Conservation (phyloP, 495 filamentous ascomycete genomes). For the Penicillium salamii region DNA sequence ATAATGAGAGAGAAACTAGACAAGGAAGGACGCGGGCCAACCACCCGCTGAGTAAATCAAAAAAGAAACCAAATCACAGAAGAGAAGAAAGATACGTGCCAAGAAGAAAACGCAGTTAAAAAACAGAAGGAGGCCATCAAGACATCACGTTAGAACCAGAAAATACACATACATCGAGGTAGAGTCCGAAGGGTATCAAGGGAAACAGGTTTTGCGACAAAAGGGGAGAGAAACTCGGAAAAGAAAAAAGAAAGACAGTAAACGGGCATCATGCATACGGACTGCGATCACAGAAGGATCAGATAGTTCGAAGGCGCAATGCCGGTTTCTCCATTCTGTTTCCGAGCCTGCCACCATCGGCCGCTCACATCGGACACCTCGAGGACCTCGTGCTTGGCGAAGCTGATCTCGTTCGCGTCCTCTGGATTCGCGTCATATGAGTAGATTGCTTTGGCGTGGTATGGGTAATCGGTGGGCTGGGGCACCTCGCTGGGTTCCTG, state of each 20-base stretch:
- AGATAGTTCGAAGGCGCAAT: slow-evolving; percentile 98
- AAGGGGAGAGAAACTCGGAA: slow-evolving; percentile 23
- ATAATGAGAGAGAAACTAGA: neutral
- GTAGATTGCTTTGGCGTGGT: slow-evolving; percentile 96
- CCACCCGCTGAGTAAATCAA: slow-evolving; percentile 14
- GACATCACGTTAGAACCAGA: slow-evolving; percentile 40
- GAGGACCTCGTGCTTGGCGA: slow-evolving; percentile 92
- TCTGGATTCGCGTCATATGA: slow-evolving; percentile 98
- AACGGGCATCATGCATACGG: slow-evolving; percentile 18
- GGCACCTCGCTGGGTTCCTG: slow-evolving; percentile 60
- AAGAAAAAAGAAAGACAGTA: slow-evolving; percentile 17
- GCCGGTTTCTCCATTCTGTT: slow-evolving; percentile 90
- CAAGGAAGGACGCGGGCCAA: slow-evolving; percentile 9
- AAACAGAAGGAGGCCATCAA: slow-evolving; percentile 37
- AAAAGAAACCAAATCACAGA: slow-evolving; percentile 17
- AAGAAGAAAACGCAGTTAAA: slow-evolving; percentile 16
- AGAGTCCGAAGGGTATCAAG: slow-evolving; percentile 51
- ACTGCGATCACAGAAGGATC: slow-evolving; percentile 74
- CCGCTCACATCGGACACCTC: slow-evolving; percentile 97
- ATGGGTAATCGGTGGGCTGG: slow-evolving; percentile 89
- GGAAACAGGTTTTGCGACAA: slow-evolving; percentile 32
- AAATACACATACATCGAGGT: slow-evolving; percentile 40
- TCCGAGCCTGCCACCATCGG: slow-evolving; percentile 97
- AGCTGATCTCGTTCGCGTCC: slow-evolving; percentile 97
- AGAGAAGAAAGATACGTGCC: slow-evolving; percentile 11